Evolutionary conservation across 345 rosid species (phyloP), one percentile per base, ranked within the genome.

Genomic region (Eucalyptus cloeziana): DNA sequence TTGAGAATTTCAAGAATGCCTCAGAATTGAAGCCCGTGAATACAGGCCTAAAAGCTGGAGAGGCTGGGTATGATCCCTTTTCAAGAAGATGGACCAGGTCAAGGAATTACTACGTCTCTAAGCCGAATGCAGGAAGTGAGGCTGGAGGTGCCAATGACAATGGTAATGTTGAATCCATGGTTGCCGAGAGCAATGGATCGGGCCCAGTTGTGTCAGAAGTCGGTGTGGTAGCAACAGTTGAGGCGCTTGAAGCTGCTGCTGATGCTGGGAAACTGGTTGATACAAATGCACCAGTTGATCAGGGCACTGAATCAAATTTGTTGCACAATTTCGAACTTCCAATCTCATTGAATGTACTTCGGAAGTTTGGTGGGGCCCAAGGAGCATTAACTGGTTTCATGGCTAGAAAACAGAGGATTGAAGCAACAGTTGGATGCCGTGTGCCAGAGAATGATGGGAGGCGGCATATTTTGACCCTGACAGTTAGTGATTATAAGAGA

Each of bases 81-180:
- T 98, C 99, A 47, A 96, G 99, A 89, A 95, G 99, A 92, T 97
- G 99, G 99, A 97, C 99, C 13, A 94, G 98, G 90, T 98, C 99
- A 83, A 95, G 94, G 79, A 98, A 97, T 91, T 98, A 97, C 92
- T 98, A 95, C 86, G 94, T 92, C n/a, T 94, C 95, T 22, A 94
- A 93, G 87, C 90, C 92, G 40, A 92, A 69, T 37, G 91, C 45
- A 79, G 95, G 69, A 85, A 91, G 86, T 86, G 90, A 83, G 19
- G 89, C 87, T 7, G 94, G 87, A 16, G 93, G 30, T 8, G 88
- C 87, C 81, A 91, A 76, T 89, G 94, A 88, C 52, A 94, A 60
- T 86, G 92, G 67, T 27, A 93, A 87, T 88, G 94, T 89, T 37
- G 79, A 71, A n/a, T 52, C 49, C 15, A 45, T 86, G 52, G 94